Evolutionary conservation across 495 filamentous ascomycete genomes (phyloP).

Genomic region (Talaromyces borbonicus): DNA sequence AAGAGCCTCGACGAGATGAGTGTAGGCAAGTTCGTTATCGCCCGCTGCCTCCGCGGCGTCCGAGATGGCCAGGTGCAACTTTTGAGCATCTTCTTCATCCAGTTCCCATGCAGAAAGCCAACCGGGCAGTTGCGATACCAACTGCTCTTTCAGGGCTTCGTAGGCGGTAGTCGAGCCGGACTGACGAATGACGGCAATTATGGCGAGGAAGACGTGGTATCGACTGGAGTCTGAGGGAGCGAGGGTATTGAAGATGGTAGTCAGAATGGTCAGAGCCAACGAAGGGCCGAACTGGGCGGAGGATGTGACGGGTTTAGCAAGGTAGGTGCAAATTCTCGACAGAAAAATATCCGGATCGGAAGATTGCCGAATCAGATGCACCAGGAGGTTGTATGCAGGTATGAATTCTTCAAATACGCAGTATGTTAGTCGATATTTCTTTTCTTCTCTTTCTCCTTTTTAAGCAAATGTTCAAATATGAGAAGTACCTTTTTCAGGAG

Average conservation of each 20-base stretch:
- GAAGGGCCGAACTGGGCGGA: constrained; percentile 76
- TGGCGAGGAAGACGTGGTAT: constrained; percentile 80
- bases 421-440: not conserved
- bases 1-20: constrained; percentile 73
- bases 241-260: constrained; percentile 95
- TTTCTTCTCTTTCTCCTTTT: not conserved
- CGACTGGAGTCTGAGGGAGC: constrained; percentile 61
- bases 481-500: constrained; percentile 70
- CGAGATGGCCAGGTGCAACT: constrained; percentile 67
- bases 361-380: constrained; percentile 82
- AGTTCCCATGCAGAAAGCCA: constrained; percentile 83
- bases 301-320: constrained; percentile 74
- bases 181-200: constrained; percentile 67
- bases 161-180: constrained; percentile 58
- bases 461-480: constrained; percentile 9
- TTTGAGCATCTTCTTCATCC: constrained; percentile 69
- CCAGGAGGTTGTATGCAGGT: constrained; percentile 87
- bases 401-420: constrained; percentile 73
- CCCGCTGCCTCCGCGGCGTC: constrained; percentile 67
- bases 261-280: constrained; percentile 76
- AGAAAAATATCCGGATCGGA: constrained; percentile 77
- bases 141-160: constrained; percentile 67
- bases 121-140: constrained; percentile 60
- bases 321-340: constrained; percentile 73
- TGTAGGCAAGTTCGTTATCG: constrained; percentile 69